Evolutionary conservation across 331 rosid species (phyloP), one percentile per base, ranked within the genome.

Genomic region (Dryas integrifolia): DNA sequence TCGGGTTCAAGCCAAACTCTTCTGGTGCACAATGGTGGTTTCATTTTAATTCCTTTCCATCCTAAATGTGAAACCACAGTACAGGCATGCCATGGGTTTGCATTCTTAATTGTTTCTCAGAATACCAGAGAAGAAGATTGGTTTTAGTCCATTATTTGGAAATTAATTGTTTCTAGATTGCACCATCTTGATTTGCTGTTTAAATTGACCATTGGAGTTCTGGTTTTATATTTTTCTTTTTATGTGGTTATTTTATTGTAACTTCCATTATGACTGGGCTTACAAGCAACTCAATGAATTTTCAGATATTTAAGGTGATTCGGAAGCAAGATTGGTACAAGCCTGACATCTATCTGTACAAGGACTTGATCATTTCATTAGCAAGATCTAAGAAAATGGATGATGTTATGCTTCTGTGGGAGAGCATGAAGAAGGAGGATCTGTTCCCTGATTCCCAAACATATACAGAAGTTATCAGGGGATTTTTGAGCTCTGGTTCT

Each of bases 271-370:
- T 9, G 3, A 16, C 30, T 78, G 81, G 58, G 74, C 71, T 85
- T 73, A 80, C 58, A 40, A 66, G 66, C 69, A 45, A 63, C 74
- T 83, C 1, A 58, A 72, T 77, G 71, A 26, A 69, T 68, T 85
- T 80, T 69, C 88, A 91, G 96, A 57, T 86, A 63, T 89, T 94
- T 82, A 75, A 72, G 71, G 89, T 91, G 81, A 88, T 88, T 24
- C 92, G 73, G 44, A 94, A 77, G 86, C 96, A 91, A 82, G 96
- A 89, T 30, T 94, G 97, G 98, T 89, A 91, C 85, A 83, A 79
- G 71, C 89, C 97, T 24, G 92, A 94, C 83, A 78, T 73, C 24
- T 91, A 1, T 72, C 55, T 91, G 24, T 94, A 94, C 13, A 94
- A 94, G 80, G 97, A 91, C 86, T 81, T 94, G 45, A 89, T 91